Conservation (phyloP, 352 stramenopile species). For the Pythium folliculosum region DNA sequence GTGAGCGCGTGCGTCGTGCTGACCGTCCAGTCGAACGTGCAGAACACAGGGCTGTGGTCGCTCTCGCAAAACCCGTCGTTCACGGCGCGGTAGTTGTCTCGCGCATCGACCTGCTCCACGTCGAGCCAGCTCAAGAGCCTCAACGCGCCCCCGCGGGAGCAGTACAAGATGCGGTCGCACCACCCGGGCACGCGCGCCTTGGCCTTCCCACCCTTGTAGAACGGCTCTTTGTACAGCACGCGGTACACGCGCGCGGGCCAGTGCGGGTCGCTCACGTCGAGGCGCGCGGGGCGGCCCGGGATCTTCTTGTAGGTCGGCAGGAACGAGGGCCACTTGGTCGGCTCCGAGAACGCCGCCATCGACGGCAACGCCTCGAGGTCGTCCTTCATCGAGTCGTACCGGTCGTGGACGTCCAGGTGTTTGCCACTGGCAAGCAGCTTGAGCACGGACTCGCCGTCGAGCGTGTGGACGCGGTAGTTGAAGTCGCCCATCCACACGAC, state of each 20-base stretch:
- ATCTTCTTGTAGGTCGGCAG: conserved; percentile 83
- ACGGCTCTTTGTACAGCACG: conserved; percentile 86
- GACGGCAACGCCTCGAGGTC: conserved; percentile 45
- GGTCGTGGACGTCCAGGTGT: conserved; percentile 61
- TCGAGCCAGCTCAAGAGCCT: conserved; percentile 22
- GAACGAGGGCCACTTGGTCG: conserved; percentile 68
- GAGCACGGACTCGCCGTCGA: conserved; percentile 54
- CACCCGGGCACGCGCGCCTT: conserved; percentile 88
- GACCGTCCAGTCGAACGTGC: conserved; percentile 40
- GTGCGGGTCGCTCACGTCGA: conserved; percentile 33
- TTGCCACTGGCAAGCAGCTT: conserved; percentile 40
- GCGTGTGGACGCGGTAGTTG: conserved; percentile 67
- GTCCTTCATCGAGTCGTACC: conserved; percentile 65
- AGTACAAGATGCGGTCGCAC: conserved; percentile 84
- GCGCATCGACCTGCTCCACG: conserved; percentile 42
- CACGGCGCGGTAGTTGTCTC: conserved; percentile 65
- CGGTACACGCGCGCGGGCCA: conserved; percentile 70
- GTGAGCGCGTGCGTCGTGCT: neutral
- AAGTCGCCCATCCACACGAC: conserved; percentile 84
- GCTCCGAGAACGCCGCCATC: conserved; percentile 50
- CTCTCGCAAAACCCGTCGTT: conserved; percentile 62
- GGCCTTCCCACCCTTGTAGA: conserved; percentile 89
- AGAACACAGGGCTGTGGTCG: conserved; percentile 67
- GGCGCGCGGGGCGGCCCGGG: conserved; percentile 30
- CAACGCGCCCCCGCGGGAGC: conserved; percentile 28